Evolutionary conservation across 164 flowering plant species (phyloP), one percentile per base, ranked within the genome.

Genomic region (Amborella trichopoda): DNA sequence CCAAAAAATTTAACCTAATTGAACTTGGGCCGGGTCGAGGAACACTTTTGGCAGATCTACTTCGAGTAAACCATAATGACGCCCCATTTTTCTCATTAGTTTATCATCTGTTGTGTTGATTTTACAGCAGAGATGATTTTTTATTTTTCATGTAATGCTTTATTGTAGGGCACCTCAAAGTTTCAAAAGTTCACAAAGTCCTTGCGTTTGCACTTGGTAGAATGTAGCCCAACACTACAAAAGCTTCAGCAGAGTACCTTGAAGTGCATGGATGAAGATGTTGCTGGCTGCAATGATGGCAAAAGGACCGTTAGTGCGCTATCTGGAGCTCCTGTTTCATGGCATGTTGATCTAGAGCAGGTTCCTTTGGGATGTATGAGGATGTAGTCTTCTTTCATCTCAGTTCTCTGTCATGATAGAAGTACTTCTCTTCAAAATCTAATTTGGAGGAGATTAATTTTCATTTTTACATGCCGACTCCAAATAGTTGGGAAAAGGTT

Each of bases 21-120:
- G 99, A 93, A 72, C 77, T 93, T 47, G 99, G 99, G 58, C 99
- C 99, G 13, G 99, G 96, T 27, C 65, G 99, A 60, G 99, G 99
- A 73, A 93, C 99, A 49, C 91, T 93, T 36, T 74, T 88, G 91
- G 96, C 78, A 32, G 99, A 93, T 68, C 89, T 93, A 72, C 89
- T 93, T 45, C 91, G 80, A 56, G 96, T 88, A 77, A 55, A 78
- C 42, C 13, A 30, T 17, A 9, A 30, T 30, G 34, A 9, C 34
- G 9, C 14, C 34, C 9, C 14, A 8, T 30, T 30, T 1, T 30
- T 30, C 34, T 30, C 9, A 0, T 37, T 37, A 14, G 40, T 37
- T 37, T 37, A 14, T 6, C 16, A 16, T 10, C 20, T 10, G 41
- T 38, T 38, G 20, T 0, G 16, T 11, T 38, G 0, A 38, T 6